Evolutionary conservation across 345 rosid species (phyloP).

Genomic region (Eucalyptus marginata): DNA sequence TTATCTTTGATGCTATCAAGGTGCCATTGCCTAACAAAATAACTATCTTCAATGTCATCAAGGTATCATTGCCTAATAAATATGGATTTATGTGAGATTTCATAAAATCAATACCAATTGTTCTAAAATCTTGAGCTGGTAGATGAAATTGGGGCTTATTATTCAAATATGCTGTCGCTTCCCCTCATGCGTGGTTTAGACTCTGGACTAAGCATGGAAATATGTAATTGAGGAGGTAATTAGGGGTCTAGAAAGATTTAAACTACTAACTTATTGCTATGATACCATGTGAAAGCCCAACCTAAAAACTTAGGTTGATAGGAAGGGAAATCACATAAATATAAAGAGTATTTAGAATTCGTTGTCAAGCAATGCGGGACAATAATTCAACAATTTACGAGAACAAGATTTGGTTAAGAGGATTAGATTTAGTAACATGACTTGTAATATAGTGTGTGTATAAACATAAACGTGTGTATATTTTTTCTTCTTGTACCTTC

Average conservation of each 20-base stretch:
- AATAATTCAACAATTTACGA: too few relatives aligned
- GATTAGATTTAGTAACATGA: background rate
- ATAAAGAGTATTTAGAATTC: background rate
- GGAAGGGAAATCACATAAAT: background rate
- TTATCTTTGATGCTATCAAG: background rate
- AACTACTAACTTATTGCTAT: rapidly evolving
- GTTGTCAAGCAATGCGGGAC: rapidly evolving
- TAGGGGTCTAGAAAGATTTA: background rate
- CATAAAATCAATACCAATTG: rapidly evolving
- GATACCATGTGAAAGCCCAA: background rate
- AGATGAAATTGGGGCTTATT: rapidly evolving
- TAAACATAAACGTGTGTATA: background rate
- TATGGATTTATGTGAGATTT: too few relatives aligned
- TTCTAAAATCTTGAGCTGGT: too few relatives aligned
- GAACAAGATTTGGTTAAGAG: background rate
- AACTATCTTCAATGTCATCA: background rate
- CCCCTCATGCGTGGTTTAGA: rapidly evolving
- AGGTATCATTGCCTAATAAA: background rate
- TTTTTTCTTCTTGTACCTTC: background rate
- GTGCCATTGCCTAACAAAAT: background rate
- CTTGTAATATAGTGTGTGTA: background rate
- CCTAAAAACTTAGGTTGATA: background rate
- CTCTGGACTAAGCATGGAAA: background rate
- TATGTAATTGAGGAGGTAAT: background rate
- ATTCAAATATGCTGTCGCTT: too few relatives aligned